phyloP scores from a whole-genome alignment of 768 basidiomycete species.

The Suillus subalutaceus region DNA sequence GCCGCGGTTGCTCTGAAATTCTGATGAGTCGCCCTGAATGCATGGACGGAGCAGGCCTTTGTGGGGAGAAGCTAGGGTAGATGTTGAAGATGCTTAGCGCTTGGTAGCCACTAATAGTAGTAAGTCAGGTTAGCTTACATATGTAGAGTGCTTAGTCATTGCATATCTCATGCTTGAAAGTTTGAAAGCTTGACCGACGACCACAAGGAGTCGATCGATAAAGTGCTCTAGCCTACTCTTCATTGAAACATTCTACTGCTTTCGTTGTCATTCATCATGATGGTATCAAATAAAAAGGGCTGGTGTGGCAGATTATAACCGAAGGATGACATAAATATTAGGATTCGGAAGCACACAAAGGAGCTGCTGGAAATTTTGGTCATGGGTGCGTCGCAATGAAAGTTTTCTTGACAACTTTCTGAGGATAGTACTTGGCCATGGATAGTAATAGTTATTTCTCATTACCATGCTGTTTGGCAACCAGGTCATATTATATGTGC shows the following conservation, averaged over 20 bases:
- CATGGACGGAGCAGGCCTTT: neutral
- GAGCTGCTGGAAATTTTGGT: constrained; percentile 72
- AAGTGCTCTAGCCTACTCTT: neutral
- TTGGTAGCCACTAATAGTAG: too few species aligned
- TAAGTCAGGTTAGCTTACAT: too few species aligned
- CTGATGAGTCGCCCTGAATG: neutral
- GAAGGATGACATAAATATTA: constrained; percentile 77
- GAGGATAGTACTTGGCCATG: neutral
- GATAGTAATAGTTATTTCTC: neutral
- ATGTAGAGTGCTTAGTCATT: neutral
- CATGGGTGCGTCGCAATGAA: constrained; percentile 43
- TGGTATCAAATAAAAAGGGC: constrained; percentile 65
- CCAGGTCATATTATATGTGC: neutral
- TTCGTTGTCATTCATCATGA: constrained; percentile 18
- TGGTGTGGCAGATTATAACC: constrained; percentile 80
- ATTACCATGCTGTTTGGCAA: neutral
- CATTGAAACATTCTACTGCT: neutral
- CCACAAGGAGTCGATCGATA: too few species aligned
- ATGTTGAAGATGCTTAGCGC: too few species aligned
- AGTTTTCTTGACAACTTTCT: neutral
- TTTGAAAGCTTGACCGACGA: too few species aligned
- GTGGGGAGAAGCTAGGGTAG: too few species aligned
- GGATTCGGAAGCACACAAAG: too few species aligned
- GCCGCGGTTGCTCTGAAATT: neutral
- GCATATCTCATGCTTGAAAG: too few species aligned